phyloP scores from a whole-genome alignment of 2,329 filamentous ascomycete genomes.

The Fusarium beomiforme region DNA sequence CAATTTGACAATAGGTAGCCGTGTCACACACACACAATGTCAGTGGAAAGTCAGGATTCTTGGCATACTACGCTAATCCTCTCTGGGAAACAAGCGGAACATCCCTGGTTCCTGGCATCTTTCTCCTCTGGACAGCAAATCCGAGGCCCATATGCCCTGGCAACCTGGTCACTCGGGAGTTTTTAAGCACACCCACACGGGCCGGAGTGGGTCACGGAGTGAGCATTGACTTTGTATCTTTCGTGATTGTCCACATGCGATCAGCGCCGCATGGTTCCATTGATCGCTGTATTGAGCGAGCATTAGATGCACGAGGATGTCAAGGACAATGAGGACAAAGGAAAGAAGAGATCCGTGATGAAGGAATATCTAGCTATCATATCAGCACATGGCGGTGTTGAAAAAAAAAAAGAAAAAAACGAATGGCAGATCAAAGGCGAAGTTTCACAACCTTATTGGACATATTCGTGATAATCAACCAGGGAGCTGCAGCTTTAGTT shows the following conservation, averaged over 20 bases:
- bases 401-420: background rate
- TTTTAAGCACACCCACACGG: constrained; percentile 32
- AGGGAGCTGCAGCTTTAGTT: background rate
- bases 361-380: background rate
- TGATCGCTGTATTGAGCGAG: background rate
- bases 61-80: constrained; percentile 30
- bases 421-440: constrained; percentile 10
- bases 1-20: constrained; percentile 9
- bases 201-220: constrained; percentile 22
- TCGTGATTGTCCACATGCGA: background rate
- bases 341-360: background rate
- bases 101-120: constrained; percentile 27
- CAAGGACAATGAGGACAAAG: background rate
- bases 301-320: background rate
- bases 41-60: constrained; percentile 20
- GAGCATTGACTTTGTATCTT: constrained; percentile 13
- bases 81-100: constrained; percentile 21
- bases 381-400: background rate
- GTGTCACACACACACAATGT: constrained; percentile 1
- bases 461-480: background rate
- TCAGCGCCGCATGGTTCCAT: constrained; percentile 8
- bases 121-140: background rate
- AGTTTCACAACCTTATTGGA: constrained; percentile 22
- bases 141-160: constrained; percentile 6
- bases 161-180: constrained; percentile 34